Base-by-base conservation (phyloP, 768 basidiomycete genomes). In the Amanita rubescens region DNA sequence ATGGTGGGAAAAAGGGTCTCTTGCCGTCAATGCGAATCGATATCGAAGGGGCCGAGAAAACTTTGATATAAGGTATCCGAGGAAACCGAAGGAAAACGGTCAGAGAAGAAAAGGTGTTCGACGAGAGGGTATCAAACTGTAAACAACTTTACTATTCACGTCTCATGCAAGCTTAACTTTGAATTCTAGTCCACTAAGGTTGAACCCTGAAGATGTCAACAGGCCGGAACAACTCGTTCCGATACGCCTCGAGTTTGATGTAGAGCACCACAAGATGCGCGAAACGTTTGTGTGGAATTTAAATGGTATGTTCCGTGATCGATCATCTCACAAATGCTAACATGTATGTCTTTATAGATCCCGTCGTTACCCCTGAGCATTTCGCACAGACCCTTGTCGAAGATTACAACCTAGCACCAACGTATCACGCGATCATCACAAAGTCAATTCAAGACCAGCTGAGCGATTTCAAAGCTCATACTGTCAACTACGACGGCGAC, bases 211-310 rank as follows among this genome's bases (percentile, higher is more conserved):
- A 49, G 76, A 84, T 32, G 79, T 79, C 5, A 76, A 82, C 58
- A 73, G 77, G 24, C 76, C 80, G 11, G 96, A 99, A 63, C 77
- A 83, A 60, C 85, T 99, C 24, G 86, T 98, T 3, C 96, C 96
- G 3, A 87, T 99, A 37, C 82, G 96, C n/a, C 74, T 99, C 49
- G 96, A 99, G 67, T 85, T 97, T 61, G 96, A 99, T 61, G 86
- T 94, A 45, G 96, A 97, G 53, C 88, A 90, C 62, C 85, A 90
- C 64, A 90, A 87, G 70, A 85, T 97, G 76, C 82, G 93, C 24
- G 96, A 99, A 65, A 93, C 95, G 0, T 97, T 98, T 69, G 80
- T 96, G 42, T 99, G 95, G 96, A 96, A 99, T 63, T 69, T 94
- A 42, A 87, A 88, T 58, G 95, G 94, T 96, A 53, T n/a, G 81